Base-by-base conservation (phyloP, 2,329 filamentous ascomycete species). In the Aureobasidium sp. region DNA sequence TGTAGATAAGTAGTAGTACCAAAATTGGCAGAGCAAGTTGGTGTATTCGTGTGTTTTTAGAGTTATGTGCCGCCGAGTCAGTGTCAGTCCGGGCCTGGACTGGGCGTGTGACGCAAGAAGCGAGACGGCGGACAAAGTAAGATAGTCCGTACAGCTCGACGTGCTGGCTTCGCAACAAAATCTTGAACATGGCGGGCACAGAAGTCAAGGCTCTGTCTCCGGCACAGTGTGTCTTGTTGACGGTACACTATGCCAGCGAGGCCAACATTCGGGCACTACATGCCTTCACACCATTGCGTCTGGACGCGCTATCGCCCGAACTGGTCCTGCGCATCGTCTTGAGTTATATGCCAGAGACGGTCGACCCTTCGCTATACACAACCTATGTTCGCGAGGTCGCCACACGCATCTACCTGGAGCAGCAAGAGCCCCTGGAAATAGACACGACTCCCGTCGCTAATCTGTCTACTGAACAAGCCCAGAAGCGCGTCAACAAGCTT, bases 281-380 rank as follows among this genome's bases (percentile, higher is more conserved):
- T 62, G 78, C 78, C 59, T 78, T 94, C 65, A 80, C 84, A 59
- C 78, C 81, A 26, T 77, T 79, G 43, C 77, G 88, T 67, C 74
- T 76, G 59, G 77, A 81, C 61, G 79, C 86, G 41, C 78, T 94
- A 61, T 79, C 82, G 32, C 81, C 82, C 48, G 84, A 88, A 62
- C 76, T 91, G 15, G 71, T 90, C 27, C 79, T 94, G 63, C 85
- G 87, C 48, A 85, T 94, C 59, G 76, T 95, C 26, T 81, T 95
- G 50, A 90, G 87, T 24, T 90, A 87, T 70, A 80, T 95, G 0
- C 90, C 91, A 29, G 89, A 93, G 73, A 87, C 82, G 47, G 71
- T 85, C 5, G 82, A 82, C 5, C 85, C 90, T 5, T 75, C 74
- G n/a, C 72, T 78, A 50, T 92, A 92, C 70, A 77, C 84, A 20